Base-by-base conservation (phyloP, 768 basidiomycete genomes). In the Lactifluus volemus region DNA sequence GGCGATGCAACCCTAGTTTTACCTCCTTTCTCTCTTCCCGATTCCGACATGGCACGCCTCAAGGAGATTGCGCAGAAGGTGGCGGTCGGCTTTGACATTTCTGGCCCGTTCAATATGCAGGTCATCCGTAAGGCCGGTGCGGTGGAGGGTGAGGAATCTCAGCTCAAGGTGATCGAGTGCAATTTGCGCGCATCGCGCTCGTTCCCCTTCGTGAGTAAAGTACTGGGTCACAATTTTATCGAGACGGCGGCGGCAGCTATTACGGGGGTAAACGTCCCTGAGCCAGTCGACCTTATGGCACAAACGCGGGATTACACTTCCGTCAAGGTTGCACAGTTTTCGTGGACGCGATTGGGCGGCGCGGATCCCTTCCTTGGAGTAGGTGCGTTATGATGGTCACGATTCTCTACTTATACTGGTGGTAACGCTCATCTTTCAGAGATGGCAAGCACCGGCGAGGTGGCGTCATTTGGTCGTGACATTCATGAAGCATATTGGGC, bases 61-160 rank as follows among this genome's bases (percentile, higher is more conserved):
- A 98, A 98, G 78, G 82, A 80, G 53, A 98, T 98, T 63, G 92
- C 96, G 0, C 84, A 91, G 73, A 98, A 97, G 76, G 95, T 99
- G 63, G 96, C 93, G 38, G 78, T 80, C 42, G 97, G 94, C 10
- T 97, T 98, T 74, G 80, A 97, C 69, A 98, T 99, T 55, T 97
- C 93, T 30, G 97, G 97, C 39, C 97, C 97, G 7, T 99, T 85
- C 85, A 99, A 99, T 74, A 99, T 99, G 95, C 97, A 99, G 74
- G 84, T 99, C 73, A 98, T 99, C 76, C 84, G 89, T 71, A 92
- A 92, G 72, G 73, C 82, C 2, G 77, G 78, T 5, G 78, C 78
- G 25, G 78, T 78, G 25, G 70, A 72, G 15, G 76, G 73, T 4
- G 75, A 80, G 84, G 61, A 78, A 84, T 75, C 85, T 11, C 81